Evolutionary conservation across 78 protist species (phyloP), one percentile per base, ranked within the genome.

Genomic region (slime mould (Dictyostelium discoideum)): DNA sequence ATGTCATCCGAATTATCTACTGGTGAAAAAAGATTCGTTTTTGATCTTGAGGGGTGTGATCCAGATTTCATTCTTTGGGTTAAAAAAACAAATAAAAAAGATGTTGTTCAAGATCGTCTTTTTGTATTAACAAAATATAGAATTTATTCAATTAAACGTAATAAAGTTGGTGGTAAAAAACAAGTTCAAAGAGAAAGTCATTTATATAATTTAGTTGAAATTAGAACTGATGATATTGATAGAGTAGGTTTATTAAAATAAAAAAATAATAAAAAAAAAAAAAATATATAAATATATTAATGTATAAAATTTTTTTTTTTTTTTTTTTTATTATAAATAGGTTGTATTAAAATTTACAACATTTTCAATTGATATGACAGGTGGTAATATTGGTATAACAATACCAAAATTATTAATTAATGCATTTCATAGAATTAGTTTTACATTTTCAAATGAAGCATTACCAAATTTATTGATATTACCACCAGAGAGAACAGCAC

Each of bases 341-440:
- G 95, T 90, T 37, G 26, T 90, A 10, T 50, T 90, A 32, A 63
- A 73, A 40, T 90, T 90, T 83, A 65, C 95, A 80, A 82, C 74
- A 8, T 90, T 90, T 73, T 29, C 50, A 8, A 90, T 90, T 48
- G 95, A 90, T 85, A 90, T 90, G 24, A 48, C 72, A 13, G 95
- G 95, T n/a, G 37, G 11, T 11, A 60, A 37, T 40, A 73, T 86
- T 22, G 95, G 95, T 82, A 90, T 82, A 6, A 82, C 84, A 10
- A 90, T 90, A 9, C 95, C 95, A 26, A 90, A 90, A 74, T 67
- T 90, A 32, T 63, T 90, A 26, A 90, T 90, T 10, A 90, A 90
- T 50, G 82, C 95, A 37, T 90, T 90, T 78, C 95, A 90, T 82
- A 63, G 84, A 67, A 90, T 90, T 50, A 90, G 95, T 90, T 90